A percentile compares a stretch with the other conserved stretches of the same genome.
phyloP scores from a whole-genome alignment of 805 yeast species.

The Candida nonsorbophila region DNA sequence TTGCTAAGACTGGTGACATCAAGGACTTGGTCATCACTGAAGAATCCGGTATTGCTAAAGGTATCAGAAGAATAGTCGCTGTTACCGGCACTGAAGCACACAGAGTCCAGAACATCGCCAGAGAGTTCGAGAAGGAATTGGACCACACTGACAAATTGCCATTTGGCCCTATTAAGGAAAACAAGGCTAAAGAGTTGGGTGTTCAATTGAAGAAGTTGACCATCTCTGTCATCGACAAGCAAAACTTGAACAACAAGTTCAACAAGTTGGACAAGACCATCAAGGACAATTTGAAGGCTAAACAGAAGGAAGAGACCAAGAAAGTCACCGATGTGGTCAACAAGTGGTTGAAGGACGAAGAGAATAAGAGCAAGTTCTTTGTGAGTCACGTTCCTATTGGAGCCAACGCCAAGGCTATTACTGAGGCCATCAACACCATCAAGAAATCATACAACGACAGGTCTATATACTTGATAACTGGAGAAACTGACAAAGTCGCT shows the following conservation, averaged over 20 bases:
- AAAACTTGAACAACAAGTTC: conserved; percentile 68
- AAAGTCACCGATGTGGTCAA: conserved; percentile 74
- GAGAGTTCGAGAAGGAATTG: conserved; percentile 60
- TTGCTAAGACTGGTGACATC: conserved; percentile 85
- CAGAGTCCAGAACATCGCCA: conserved; percentile 82
- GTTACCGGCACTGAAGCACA: conserved; percentile 90
- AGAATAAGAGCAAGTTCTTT: conserved; percentile 50
- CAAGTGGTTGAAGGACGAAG: conserved; percentile 51
- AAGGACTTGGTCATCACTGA: conserved; percentile 85
- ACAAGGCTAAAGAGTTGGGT: conserved; percentile 75
- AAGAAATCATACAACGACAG: conserved; percentile 72
- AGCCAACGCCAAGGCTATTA: conserved; percentile 88
- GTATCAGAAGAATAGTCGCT: conserved; percentile 96
- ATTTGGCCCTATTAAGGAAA: conserved; percentile 75
- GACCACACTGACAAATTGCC: conserved; percentile 56
- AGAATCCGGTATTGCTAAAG: conserved; percentile 98
- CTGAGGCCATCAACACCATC: conserved; percentile 84
- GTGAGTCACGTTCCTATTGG: conserved; percentile 66
- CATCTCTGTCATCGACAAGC: conserved; percentile 78
- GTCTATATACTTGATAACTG: conserved; percentile 76
- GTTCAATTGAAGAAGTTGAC: conserved; percentile 77
- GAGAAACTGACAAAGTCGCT: conserved; percentile 72
- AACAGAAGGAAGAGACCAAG: conserved; percentile 85
- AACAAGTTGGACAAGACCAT: conserved; percentile 75
- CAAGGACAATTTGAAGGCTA: conserved; percentile 81